phyloP scores from a whole-genome alignment of 257 asterid species.

The Solanum medicagineum region DNA sequence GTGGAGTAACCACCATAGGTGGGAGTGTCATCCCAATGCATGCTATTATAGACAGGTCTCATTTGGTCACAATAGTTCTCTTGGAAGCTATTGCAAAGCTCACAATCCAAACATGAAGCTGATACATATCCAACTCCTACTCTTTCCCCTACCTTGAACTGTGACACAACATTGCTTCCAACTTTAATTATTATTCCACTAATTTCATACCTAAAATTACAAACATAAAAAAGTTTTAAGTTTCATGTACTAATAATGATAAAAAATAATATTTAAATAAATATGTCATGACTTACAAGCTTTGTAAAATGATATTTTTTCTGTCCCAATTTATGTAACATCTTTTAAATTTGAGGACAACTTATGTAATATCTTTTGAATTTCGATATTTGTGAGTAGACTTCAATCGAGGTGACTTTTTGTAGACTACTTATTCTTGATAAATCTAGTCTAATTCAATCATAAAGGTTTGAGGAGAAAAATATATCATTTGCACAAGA shows the following conservation, averaged over 20 bases:
- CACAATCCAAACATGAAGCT: slow-evolving; percentile 5
- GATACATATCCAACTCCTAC: slow-evolving; percentile 5
- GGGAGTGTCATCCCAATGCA: background rate
- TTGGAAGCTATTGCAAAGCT: background rate
- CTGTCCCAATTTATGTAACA: too few species aligned
- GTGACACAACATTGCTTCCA: slow-evolving; percentile 7
- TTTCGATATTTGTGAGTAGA: too few species aligned
- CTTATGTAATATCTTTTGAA: too few species aligned
- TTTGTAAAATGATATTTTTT: too few species aligned
- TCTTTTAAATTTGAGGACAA: too few species aligned
- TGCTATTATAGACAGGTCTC: background rate
- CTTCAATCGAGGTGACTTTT: too few species aligned
- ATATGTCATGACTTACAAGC: background rate
- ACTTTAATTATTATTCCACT: background rate
- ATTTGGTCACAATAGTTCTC: slow-evolving; percentile 1
- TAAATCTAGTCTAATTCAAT: too few species aligned
- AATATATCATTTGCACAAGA: too few species aligned
- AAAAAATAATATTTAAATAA: too few species aligned
- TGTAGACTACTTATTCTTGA: too few species aligned
- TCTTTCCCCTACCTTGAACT: slow-evolving; percentile 6
- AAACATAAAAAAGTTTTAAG: background rate
- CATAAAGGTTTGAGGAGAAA: too few species aligned
- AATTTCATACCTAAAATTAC: background rate
- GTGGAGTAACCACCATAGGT: slow-evolving; percentile 10
- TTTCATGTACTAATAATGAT: background rate